A percentile compares a stretch with the other conserved stretches of the same genome.
Evolutionary conservation across 768 basidiomycete genomes (phyloP).

Genomic region (Xerocomus spinulosus): DNA sequence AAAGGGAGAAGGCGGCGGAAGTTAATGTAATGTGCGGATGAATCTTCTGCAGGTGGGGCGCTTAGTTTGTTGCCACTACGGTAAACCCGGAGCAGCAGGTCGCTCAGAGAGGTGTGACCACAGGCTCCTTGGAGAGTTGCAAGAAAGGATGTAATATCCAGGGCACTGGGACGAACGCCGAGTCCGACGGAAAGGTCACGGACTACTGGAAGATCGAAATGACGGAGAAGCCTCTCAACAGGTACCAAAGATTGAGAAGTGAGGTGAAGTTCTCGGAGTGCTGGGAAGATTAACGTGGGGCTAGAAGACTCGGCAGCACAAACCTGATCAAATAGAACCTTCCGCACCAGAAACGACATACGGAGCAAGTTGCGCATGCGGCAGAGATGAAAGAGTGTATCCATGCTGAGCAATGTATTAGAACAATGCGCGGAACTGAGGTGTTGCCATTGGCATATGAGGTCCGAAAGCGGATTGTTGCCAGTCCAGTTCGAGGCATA

Average conservation of each 20-base stretch:
- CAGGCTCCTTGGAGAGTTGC: too few relatives aligned
- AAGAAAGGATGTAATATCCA: too few relatives aligned
- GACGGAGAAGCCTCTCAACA: neutral
- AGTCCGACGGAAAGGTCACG: neutral
- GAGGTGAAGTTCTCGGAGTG: neutral
- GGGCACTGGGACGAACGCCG: neutral
- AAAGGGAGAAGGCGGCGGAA: too few relatives aligned
- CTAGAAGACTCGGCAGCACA: neutral
- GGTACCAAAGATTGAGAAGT: neutral
- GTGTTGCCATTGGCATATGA: conserved; percentile 9
- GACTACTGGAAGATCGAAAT: neutral
- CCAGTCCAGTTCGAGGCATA: neutral
- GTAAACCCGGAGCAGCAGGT: too few relatives aligned
- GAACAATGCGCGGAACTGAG: neutral
- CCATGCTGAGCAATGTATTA: neutral
- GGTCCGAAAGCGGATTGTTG: neutral
- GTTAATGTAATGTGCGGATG: too few relatives aligned
- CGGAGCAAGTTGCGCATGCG: neutral
- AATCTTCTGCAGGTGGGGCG: too few relatives aligned
- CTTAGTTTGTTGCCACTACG: too few relatives aligned
- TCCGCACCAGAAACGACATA: neutral
- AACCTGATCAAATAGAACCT: neutral
- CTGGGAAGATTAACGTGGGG: neutral
- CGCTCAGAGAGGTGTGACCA: too few relatives aligned
- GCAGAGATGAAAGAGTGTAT: conserved; percentile 5